A percentile compares a stretch with the other conserved stretches of the same genome.
phyloP scores from a whole-genome alignment of 805 yeast genomes.

The Candida endomychidarum region DNA sequence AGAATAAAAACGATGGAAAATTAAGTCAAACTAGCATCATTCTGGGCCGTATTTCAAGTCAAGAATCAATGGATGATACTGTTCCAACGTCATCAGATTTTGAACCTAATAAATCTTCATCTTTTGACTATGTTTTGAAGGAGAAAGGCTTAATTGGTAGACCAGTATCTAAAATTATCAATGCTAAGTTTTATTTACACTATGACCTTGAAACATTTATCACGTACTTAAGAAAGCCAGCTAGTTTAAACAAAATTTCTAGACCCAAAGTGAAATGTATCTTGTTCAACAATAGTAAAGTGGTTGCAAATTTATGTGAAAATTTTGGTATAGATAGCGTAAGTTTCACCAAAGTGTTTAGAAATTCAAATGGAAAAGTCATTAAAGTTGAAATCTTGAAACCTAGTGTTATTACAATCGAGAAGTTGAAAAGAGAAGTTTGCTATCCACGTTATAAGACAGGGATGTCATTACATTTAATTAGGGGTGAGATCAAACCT shows the following conservation, averaged over 20 bases:
- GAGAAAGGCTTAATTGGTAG: constrained; percentile 21
- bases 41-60: too few species aligned
- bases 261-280: constrained; percentile 6
- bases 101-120: neutral
- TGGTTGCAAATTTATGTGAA: constrained; percentile 7
- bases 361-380: constrained; percentile 39
- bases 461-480: constrained; percentile 41
- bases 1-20: too few species aligned
- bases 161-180: constrained; percentile 28
- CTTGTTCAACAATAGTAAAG: constrained; percentile 1
- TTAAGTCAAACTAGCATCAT: too few species aligned
- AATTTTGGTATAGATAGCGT: constrained; percentile 15
- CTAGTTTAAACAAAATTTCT: constrained; percentile 12
- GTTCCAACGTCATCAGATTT: neutral
- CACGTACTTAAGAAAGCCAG: constrained; percentile 22
- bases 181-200: constrained; percentile 28
- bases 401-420: constrained; percentile 11
- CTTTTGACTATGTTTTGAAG: neutral
- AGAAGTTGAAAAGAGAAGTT: constrained; percentile 38
- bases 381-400: constrained; percentile 35
- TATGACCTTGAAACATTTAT: constrained; percentile 20
- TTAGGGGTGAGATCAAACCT: constrained; percentile 12
- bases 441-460: constrained; percentile 47
- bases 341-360: constrained; percentile 36
- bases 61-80: neutral